phyloP scores from a whole-genome alignment of 192 early-diverging fungal genomes.

The Entophlyctis luteolus region DNA sequence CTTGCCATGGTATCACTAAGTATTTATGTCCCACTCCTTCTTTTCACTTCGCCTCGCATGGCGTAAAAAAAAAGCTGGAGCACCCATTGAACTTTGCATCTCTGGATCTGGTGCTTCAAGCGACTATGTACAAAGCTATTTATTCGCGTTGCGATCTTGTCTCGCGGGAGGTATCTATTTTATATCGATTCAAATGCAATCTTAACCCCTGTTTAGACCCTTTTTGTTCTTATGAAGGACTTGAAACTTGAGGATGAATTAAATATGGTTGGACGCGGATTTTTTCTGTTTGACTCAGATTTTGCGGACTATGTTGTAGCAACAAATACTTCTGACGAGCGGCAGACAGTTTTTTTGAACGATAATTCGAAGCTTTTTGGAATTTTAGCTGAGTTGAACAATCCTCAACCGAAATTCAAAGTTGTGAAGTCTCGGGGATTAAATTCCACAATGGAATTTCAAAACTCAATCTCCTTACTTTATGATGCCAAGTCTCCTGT shows the following conservation, averaged over 20 bases:
- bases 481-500: neutral
- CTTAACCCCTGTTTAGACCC: neutral
- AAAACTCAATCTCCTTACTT: neutral
- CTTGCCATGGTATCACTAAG: constrained; percentile 15
- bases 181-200: neutral
- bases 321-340: neutral
- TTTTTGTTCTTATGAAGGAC: constrained; percentile 11
- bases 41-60: neutral
- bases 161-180: constrained; percentile 11
- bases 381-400: neutral
- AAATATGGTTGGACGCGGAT: neutral
- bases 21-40: constrained; percentile 7
- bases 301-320: neutral
- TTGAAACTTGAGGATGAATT: constrained; percentile 6
- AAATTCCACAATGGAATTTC: neutral
- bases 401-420: neutral
- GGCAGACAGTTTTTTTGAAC: neutral
- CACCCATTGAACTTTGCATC: neutral
- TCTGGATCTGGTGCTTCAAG: constrained; percentile 13
- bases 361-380: neutral
- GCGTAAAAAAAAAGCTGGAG: neutral
- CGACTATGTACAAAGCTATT: constrained; percentile 7
- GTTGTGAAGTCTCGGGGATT: neutral
- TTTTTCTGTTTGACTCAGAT: constrained; percentile 3
- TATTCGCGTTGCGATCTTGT: constrained; percentile 20